Percentiles rank a stretch among this genome's conserved stretches.
These are phyloP conservation scores for Candida quercuum DNA, from an alignment of 805 yeast species.

Conservation along the genomic window DNA sequence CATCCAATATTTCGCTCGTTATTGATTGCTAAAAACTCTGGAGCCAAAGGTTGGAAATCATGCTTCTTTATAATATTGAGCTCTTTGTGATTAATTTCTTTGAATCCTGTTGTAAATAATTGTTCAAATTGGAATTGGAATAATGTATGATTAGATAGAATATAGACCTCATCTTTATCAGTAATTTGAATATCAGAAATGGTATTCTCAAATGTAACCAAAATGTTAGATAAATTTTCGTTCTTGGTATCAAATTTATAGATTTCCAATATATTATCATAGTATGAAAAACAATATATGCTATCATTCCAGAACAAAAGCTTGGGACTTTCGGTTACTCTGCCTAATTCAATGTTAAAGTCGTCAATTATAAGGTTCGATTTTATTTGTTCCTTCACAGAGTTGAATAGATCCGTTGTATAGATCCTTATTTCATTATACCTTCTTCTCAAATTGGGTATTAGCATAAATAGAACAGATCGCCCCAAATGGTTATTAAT, in stretches of 20 bases:
- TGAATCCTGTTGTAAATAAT: constrained; percentile 2
- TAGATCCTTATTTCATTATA: constrained; percentile 19
- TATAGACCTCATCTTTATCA: constrained; percentile 9
- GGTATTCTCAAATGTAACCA: constrained; percentile 2
- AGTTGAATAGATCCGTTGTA: constrained; percentile 17
- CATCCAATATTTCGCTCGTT: constrained; percentile 27
- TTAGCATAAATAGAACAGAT: constrained; percentile 15
- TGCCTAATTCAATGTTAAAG: constrained; percentile 10
- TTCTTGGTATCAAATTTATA: constrained; percentile 7
- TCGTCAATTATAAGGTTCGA: constrained; percentile 1
- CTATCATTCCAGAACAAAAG: constrained; percentile 8
- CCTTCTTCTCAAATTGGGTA: constrained; percentile 18
- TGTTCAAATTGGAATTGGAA: not conserved
- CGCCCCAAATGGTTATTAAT: constrained; percentile 21
- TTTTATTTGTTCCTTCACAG: constrained; percentile 10
- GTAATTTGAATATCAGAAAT: constrained; percentile 11
- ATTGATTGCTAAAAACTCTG: constrained; percentile 27
- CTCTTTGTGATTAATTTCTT: not conserved
- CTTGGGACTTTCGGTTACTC: constrained; percentile 12
- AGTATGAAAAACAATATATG: constrained; percentile 7
- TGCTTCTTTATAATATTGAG: not conserved
- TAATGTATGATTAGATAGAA: constrained; percentile 1
- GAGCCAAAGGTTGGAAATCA: not conserved
- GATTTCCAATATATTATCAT: constrained; percentile 11
- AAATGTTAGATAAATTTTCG: not conserved